These are phyloP conservation scores for Xylariales sp. DNA, from an alignment of 2,329 filamentous ascomycete genomes.

Conservation along the genomic window DNA sequence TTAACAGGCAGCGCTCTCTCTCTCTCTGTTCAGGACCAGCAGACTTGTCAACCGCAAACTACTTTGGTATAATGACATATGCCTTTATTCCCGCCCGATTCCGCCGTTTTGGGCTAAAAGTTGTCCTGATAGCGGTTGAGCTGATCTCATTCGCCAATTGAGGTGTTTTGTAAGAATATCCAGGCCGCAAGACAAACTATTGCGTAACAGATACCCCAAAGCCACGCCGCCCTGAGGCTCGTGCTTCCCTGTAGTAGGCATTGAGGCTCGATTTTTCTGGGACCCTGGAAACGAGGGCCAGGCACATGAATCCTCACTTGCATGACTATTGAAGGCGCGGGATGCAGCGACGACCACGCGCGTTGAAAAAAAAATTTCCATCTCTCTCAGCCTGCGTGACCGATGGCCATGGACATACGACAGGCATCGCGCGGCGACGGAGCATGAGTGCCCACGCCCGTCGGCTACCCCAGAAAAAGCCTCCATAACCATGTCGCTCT, in stretches of 20 bases:
- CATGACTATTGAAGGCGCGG: no score
- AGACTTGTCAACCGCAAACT: no score
- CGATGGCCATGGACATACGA: no score
- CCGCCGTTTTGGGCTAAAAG: slow-evolving; percentile 3
- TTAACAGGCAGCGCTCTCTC: no score
- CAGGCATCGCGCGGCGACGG: no score
- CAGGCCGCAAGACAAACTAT: slow-evolving; percentile 23
- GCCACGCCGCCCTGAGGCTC: slow-evolving; percentile 2
- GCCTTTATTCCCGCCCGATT: neutral
- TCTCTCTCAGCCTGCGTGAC: no score
- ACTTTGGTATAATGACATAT: no score
- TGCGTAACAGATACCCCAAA: slow-evolving; percentile 24
- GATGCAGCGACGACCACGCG: no score
- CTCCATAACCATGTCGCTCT: neutral
- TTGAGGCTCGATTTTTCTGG: slow-evolving; percentile 6
- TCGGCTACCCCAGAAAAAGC: slow-evolving; percentile 4
- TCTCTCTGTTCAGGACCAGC: no score
- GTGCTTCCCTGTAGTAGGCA: slow-evolving; percentile 1
- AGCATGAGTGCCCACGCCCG: no score
- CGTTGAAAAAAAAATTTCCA: no score
- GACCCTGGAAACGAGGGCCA: slow-evolving; percentile 5
- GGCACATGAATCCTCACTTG: neutral
- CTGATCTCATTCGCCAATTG: slow-evolving; percentile 17
- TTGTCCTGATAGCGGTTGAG: slow-evolving; percentile 2
- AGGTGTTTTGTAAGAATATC: slow-evolving; percentile 24